A percentile compares a stretch with the other conserved stretches of the same genome.
Evolutionary conservation across 2,329 filamentous ascomycete genomes (phyloP).

Genomic region (Ascochyta clinopodiicola): DNA sequence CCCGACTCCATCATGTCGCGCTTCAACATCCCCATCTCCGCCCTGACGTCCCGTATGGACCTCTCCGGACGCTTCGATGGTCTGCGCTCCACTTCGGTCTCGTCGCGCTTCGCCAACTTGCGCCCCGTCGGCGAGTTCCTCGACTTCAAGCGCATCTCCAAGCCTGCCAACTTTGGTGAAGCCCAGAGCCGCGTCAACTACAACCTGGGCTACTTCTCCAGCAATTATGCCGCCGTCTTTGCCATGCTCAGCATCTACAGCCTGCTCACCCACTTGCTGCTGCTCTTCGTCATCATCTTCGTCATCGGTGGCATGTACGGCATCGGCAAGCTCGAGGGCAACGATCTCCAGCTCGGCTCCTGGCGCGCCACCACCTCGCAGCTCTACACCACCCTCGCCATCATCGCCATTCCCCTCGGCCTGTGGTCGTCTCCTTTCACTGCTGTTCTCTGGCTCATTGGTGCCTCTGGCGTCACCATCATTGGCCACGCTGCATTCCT

Average conservation of each 20-base stretch:
- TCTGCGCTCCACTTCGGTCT: constrained; percentile 79
- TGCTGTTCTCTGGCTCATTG: constrained; percentile 93
- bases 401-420: constrained; percentile 82
- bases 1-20: constrained; percentile 69
- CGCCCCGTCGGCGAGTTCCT: constrained; percentile 91
- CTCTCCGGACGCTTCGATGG: constrained; percentile 83
- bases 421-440: constrained; percentile 83
- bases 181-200: constrained; percentile 94
- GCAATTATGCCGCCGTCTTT: constrained; percentile 96
- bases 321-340: constrained; percentile 87
- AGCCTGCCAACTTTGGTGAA: constrained; percentile 89
- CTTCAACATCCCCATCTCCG: constrained; percentile 91
- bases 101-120: constrained; percentile 88
- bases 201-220: constrained; percentile 96
- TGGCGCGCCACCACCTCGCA: constrained; percentile 87
- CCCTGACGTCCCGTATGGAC: constrained; percentile 89
- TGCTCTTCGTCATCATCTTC: constrained; percentile 92
- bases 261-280: constrained; percentile 81
- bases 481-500: constrained; percentile 93
- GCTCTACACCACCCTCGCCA: constrained; percentile 87
- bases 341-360: constrained; percentile 84
- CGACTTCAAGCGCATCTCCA: constrained; percentile 93
- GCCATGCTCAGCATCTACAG: constrained; percentile 96
- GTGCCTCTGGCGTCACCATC: constrained; percentile 91
- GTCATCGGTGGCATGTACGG: constrained; percentile 86